Conservation (phyloP, 345 rosid genomes). For the Citrus inodora region DNA sequence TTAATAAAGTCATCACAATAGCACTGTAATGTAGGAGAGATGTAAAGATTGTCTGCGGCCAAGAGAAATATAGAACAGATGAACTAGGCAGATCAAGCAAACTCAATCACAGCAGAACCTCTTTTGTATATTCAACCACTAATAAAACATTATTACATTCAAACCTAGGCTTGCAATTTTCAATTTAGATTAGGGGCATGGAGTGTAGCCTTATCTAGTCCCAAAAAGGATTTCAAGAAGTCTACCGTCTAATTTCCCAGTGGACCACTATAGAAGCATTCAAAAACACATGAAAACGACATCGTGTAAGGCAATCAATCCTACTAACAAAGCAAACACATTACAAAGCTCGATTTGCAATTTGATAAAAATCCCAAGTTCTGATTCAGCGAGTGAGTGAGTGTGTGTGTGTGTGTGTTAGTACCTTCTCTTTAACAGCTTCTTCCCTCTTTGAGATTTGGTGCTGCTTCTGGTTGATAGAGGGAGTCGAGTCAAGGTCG, state of each 20-base stretch:
- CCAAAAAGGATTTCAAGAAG: background rate
- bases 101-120: background rate
- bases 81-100: background rate
- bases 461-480: conserved; percentile 51
- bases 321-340: background rate
- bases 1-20: background rate
- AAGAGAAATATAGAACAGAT: background rate
- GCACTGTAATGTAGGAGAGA: background rate
- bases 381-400: background rate
- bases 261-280: background rate
- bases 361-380: background rate
- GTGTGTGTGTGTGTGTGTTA: no score
- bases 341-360: background rate
- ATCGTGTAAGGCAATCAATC: background rate
- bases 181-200: background rate
- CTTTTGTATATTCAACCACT: background rate
- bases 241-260: background rate
- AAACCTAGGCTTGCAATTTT: no score
- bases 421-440: conserved; percentile 81
- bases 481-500: conserved; percentile 54
- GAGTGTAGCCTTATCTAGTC: background rate
- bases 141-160: background rate
- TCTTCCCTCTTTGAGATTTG: conserved; percentile 59
- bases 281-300: background rate
- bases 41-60: background rate